Evolutionary conservation across 1,139 yeast genomes (phyloP).

Genomic region (Sugiyamaella xylanicola): DNA sequence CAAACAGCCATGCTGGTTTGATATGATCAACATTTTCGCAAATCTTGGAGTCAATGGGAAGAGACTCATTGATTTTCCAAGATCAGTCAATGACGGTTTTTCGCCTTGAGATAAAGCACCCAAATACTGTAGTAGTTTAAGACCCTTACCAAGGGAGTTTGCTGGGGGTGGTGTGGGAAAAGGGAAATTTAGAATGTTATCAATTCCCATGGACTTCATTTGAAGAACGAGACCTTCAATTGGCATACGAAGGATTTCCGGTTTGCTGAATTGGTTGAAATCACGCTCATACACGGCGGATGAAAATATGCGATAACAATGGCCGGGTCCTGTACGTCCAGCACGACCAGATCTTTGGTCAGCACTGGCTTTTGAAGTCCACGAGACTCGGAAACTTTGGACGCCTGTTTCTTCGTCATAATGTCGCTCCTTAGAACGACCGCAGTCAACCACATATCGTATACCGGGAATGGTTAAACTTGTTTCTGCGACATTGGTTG

Average conservation of each 20-base stretch:
- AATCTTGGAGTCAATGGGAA: constrained; percentile 95
- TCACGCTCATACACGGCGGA: constrained; percentile 94
- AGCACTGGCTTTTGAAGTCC: constrained; percentile 96
- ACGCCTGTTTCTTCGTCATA: constrained; percentile 85
- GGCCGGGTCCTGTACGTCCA: constrained; percentile 99
- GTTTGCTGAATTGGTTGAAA: constrained; percentile 77
- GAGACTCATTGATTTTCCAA: constrained; percentile 83
- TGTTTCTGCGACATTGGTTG: constrained; percentile 98
- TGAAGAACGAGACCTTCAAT: constrained; percentile 90
- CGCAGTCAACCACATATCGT: constrained; percentile 92
- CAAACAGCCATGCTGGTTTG: constrained; percentile 82
- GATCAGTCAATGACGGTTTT: constrained; percentile 58
- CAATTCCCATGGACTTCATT: constrained; percentile 97
- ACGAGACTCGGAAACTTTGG: constrained; percentile 86
- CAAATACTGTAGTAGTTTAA: constrained; percentile 63
- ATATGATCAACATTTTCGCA: constrained; percentile 84
- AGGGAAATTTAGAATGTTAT: constrained; percentile 86
- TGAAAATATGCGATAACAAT: constrained; percentile 87
- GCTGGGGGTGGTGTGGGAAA: constrained; percentile 94
- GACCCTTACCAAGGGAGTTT: constrained; percentile 61
- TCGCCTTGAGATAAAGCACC: constrained; percentile 71
- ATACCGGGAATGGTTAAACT: constrained; percentile 96
- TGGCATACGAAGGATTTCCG: constrained; percentile 94
- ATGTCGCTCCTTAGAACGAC: constrained; percentile 86
- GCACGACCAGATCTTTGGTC: constrained; percentile 98